A percentile compares a stretch with the other conserved stretches of the same genome.
Evolutionary conservation across 1,284 basidiomycete species (phyloP).

Genomic region (Ceratobasidium sp.): DNA sequence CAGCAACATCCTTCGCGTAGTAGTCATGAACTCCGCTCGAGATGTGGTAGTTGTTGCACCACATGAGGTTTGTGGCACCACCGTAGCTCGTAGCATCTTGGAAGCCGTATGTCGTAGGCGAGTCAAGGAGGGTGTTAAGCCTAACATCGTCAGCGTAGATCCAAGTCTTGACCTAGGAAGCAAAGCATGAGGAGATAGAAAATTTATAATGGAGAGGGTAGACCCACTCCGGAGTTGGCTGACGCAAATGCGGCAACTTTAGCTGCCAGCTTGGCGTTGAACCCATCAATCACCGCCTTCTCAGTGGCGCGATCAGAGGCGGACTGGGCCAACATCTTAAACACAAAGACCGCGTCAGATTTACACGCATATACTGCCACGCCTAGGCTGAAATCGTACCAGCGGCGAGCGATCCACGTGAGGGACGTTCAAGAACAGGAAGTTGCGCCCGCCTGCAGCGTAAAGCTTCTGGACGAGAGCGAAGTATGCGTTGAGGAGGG

Average conservation of each 20-base stretch:
- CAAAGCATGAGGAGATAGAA: neutral
- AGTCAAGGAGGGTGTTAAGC: slow-evolving; percentile 41
- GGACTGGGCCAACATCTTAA: slow-evolving; percentile 44
- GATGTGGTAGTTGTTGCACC: slow-evolving; percentile 49
- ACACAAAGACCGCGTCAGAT: neutral
- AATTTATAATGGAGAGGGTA: neutral
- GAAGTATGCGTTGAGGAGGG: slow-evolving; percentile 34
- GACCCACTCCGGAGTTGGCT: slow-evolving; percentile 32
- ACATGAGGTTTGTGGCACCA: slow-evolving; percentile 32
- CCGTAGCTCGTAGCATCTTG: slow-evolving; percentile 47
- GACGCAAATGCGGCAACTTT: slow-evolving; percentile 36
- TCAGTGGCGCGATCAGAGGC: slow-evolving; percentile 29
- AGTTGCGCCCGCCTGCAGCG: slow-evolving; percentile 46
- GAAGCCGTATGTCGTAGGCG: slow-evolving; percentile 46
- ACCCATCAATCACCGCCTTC: slow-evolving; percentile 44
- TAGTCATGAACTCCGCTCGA: slow-evolving; percentile 38
- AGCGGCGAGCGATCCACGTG: slow-evolving; percentile 46
- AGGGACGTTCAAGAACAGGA: slow-evolving; percentile 49
- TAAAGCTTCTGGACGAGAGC: slow-evolving; percentile 47
- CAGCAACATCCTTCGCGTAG: slow-evolving; percentile 32
- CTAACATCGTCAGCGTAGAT: slow-evolving; percentile 35
- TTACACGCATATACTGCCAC: neutral
- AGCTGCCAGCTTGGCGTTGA: slow-evolving; percentile 47
- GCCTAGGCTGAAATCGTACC: neutral
- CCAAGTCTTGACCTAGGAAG: slow-evolving; percentile 42